Evolutionary conservation across 179 eudicot genomes (phyloP).

Genomic region (Actinidia chinensis): DNA sequence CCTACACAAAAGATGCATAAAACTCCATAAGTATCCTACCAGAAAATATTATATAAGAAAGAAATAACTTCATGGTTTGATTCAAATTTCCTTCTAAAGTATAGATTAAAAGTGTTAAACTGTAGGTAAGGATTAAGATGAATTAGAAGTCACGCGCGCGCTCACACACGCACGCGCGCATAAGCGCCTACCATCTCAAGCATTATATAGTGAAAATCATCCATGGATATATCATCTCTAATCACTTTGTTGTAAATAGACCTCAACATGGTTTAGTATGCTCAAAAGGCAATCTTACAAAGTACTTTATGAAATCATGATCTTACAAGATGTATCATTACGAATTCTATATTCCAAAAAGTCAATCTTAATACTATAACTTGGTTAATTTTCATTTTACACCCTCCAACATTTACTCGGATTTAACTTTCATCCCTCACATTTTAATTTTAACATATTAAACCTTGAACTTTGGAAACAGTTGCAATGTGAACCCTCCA

Average conservation of each 20-base stretch:
- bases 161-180: too few relatives aligned
- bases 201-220: not conserved
- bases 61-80: not conserved
- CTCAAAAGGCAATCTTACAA: not conserved
- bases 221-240: not conserved
- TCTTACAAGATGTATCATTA: not conserved
- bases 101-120: not conserved
- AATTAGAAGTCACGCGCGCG: not conserved
- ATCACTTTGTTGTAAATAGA: not conserved
- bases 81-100: not conserved
- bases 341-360: too few relatives aligned
- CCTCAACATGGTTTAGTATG: not conserved
- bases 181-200: not conserved
- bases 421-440: too few relatives aligned
- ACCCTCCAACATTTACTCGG: too few relatives aligned
- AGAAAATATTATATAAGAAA: not conserved
- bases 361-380: too few relatives aligned
- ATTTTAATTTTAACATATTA: too few relatives aligned
- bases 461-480: too few relatives aligned
- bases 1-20: constrained; percentile 43
- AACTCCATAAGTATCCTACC: constrained; percentile 14
- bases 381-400: too few relatives aligned
- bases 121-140: not conserved
- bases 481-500: too few relatives aligned
- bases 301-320: not conserved